Evolutionary conservation across 2,329 filamentous ascomycete genomes (phyloP).

Genomic region (Penicillium sp.): DNA sequence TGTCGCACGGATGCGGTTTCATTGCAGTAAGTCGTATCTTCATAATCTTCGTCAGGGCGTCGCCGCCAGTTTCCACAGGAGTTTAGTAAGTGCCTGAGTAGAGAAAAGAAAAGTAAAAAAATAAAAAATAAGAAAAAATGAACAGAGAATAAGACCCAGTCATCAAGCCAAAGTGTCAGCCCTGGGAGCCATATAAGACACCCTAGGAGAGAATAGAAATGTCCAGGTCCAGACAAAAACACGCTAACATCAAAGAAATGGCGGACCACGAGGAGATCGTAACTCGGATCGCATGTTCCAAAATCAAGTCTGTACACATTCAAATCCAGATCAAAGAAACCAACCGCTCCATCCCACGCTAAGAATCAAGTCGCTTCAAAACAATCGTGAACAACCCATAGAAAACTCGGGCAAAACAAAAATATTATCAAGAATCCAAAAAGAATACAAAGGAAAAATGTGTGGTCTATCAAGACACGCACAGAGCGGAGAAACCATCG

Average conservation of each 20-base stretch:
- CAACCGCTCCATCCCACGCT: constrained; percentile 10
- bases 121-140: constrained; percentile 3
- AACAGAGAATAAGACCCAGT: no score
- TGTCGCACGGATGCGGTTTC: constrained; percentile 1
- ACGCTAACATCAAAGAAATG: constrained; percentile 4
- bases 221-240: neutral
- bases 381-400: constrained; percentile 14
- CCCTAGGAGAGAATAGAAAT: neutral
- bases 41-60: constrained; percentile 12
- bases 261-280: constrained; percentile 8
- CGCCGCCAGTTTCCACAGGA: constrained; percentile 13
- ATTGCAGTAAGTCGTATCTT: constrained; percentile 6
- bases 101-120: constrained; percentile 2
- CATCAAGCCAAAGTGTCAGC: constrained; percentile 1
- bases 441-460: constrained; percentile 7
- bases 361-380: constrained; percentile 13
- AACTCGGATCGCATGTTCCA: constrained; percentile 10
- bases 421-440: constrained; percentile 1
- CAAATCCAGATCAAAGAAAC: constrained; percentile 3
- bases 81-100: constrained; percentile 6
- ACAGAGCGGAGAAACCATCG: constrained; percentile 10
- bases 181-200: neutral
- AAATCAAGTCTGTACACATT: constrained; percentile 7
- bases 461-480: constrained; percentile 18
- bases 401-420: constrained; percentile 3